These are phyloP conservation scores for Symbiodinium pilosum DNA, from an alignment of 73 alveolate genomes.

Conservation along the genomic window DNA sequence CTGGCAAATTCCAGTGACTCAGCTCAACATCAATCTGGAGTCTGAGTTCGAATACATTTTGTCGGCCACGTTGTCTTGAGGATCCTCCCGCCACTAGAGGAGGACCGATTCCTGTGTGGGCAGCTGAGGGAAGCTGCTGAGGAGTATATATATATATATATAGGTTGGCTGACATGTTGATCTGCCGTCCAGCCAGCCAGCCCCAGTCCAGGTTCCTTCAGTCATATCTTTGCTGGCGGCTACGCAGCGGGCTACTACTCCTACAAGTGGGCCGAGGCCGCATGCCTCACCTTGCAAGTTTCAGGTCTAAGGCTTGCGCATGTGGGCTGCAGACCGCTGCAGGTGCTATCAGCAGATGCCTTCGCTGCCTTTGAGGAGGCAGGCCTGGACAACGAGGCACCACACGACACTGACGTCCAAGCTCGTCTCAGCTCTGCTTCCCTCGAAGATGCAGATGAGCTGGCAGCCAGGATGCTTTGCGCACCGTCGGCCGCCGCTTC, in stretches of 20 bases:
- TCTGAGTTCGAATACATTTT: no score
- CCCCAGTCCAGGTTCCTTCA: not conserved
- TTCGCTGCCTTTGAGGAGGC: constrained; percentile 20
- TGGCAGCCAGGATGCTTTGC: not conserved
- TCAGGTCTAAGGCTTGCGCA: no score
- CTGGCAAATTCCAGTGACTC: not conserved
- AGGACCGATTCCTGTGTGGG: not conserved
- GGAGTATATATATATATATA: no score
- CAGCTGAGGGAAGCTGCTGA: not conserved
- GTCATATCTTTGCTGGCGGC: constrained; percentile 48
- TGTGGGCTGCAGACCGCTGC: no score
- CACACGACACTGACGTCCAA: not conserved
- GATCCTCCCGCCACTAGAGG: not conserved
- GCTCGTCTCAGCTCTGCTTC: not conserved
- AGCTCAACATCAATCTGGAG: no score
- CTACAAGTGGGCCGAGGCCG: constrained; percentile 36
- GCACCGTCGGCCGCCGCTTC: constrained; percentile 11
- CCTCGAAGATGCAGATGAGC: not conserved
- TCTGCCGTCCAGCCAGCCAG: no score
- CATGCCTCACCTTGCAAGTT: no score
- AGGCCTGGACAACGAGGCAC: not conserved
- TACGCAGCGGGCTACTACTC: constrained; percentile 30
- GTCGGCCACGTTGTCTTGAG: not conserved
- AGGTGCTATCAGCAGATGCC: constrained; percentile 26
- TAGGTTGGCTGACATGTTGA: not conserved